Evolutionary conservation across 1,139 yeast species (phyloP), one percentile per base, ranked within the genome.

Genomic region (Magnusiomyces sp.): DNA sequence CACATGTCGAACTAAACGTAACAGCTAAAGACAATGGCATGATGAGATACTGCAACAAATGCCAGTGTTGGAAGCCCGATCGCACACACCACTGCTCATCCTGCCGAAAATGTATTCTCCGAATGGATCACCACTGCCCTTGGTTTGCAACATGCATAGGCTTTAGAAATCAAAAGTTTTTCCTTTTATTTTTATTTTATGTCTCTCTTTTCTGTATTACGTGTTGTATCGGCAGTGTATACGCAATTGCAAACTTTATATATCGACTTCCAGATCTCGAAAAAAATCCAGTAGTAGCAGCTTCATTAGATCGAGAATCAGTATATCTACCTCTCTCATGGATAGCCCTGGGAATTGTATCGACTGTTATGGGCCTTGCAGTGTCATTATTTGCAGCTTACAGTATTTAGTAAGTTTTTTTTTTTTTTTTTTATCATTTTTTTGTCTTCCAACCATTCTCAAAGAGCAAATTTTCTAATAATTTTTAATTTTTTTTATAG

Each of bases 91-190:
- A 71, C 52, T 71, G 74, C 58, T 57, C 68, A 19, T 55, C 64
- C 20, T 71, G 74, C 54, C 58, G 64, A 34, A 51, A 54, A 37
- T 71, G 74, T 51, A 58, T 68, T 11, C 56, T 71, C 43, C 58
- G 67, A 38, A 71, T 71, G 74, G 77, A 86, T 52, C 98, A 92
- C 63, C 97, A 92, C 65, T 92, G 98, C 64, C 97, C 98, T 0
- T 92, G 98, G 98, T 89, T 92, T 63, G 80, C 95, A 4, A 73
- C 79, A 11, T 92, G 98, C 64, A 79, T 94, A 50, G 98, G 98
- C 0, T 83, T 76, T 67, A 69, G 69, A 45, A 90, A 90, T 67
- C 90, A 87, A 60, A 85, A 87, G 67, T 78, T 71, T 61, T 90
- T 88, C 62, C 65, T 88, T 20, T 95, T 89, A 65, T 84, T 86